Evolutionary conservation across 164 flowering plant genomes (phyloP).

Genomic region (Hamamelis virginiana): DNA sequence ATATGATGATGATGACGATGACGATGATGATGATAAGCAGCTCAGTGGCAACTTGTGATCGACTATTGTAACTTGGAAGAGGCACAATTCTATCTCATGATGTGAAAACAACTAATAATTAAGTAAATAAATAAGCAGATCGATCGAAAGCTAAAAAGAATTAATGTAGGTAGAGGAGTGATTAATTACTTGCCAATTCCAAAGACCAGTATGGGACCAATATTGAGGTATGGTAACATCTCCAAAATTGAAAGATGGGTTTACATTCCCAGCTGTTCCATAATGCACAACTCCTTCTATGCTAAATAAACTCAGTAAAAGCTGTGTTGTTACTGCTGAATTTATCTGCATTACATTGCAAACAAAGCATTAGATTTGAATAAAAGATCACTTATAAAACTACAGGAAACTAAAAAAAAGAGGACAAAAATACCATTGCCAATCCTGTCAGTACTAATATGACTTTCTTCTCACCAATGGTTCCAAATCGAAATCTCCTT

Average conservation of each 20-base stretch:
- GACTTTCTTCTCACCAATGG: constrained; percentile 13
- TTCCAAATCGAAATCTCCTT: constrained; percentile 26
- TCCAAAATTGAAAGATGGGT: constrained; percentile 16
- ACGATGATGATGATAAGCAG: too few species aligned
- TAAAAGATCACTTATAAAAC: not conserved
- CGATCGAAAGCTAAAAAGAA: not conserved
- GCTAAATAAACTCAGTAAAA: constrained; percentile 9
- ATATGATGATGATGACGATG: too few species aligned
- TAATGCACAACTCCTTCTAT: constrained; percentile 20
- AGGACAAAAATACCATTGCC: constrained; percentile 15
- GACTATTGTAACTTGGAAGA: too few species aligned
- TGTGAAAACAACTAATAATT: too few species aligned
- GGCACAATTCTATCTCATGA: too few species aligned
- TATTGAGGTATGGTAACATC: constrained; percentile 17
- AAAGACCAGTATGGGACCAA: constrained; percentile 11
- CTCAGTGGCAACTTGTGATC: too few species aligned
- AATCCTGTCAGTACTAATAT: constrained; percentile 29
- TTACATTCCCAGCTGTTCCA: constrained; percentile 24
- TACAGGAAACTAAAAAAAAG: not conserved
- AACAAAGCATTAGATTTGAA: not conserved
- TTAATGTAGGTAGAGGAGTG: too few species aligned
- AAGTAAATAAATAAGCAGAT: too few species aligned
- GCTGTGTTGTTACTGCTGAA: constrained; percentile 19
- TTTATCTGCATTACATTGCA: constrained; percentile 9
- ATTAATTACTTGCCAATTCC: constrained; percentile 22